Evolutionary conservation across 768 basidiomycete genomes (phyloP).

Genomic region (Tulasnella sp.): DNA sequence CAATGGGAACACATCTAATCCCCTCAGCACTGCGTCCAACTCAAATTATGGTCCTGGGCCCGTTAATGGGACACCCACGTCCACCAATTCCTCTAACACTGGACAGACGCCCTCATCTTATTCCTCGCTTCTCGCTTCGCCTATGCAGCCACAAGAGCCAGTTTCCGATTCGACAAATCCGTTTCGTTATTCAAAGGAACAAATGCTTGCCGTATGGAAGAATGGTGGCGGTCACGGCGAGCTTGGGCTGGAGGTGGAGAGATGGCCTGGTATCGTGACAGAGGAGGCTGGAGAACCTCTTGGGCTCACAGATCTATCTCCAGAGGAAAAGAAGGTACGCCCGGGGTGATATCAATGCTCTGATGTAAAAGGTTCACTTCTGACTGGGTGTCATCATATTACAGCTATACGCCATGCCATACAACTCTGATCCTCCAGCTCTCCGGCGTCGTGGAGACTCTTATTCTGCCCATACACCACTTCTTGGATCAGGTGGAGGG

Average conservation of each 20-base stretch:
- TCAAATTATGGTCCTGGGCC: slow-evolving; percentile 20
- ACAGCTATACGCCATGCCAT: slow-evolving; percentile 14
- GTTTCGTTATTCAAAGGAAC: slow-evolving; percentile 82
- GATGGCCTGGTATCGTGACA: slow-evolving; percentile 81
- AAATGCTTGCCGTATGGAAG: slow-evolving; percentile 71
- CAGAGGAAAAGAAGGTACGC: slow-evolving; percentile 80
- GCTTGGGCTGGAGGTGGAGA: slow-evolving; percentile 75
- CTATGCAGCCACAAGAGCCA: slow-evolving; percentile 35
- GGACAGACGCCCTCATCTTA: slow-evolving; percentile 46
- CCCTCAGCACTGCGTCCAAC: slow-evolving; percentile 26
- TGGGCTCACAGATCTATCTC: slow-evolving; percentile 66
- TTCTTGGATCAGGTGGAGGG: not conserved
- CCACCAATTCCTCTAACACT: slow-evolving; percentile 39
- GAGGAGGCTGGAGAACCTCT: slow-evolving; percentile 64
- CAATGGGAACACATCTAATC: not conserved
- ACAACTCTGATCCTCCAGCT: slow-evolving; percentile 13
- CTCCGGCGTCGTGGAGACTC: slow-evolving; percentile 11
- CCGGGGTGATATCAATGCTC: slow-evolving; percentile 15
- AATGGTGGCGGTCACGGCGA: slow-evolving; percentile 65
- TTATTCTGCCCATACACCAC: slow-evolving; percentile 10
- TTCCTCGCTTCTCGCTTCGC: slow-evolving; percentile 56
- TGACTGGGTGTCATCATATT: not conserved
- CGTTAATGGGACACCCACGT: slow-evolving; percentile 36
- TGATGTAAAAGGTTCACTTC: slow-evolving; percentile 6
- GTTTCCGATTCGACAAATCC: slow-evolving; percentile 59